Evolutionary conservation across 768 basidiomycete genomes (phyloP).

Genomic region (Hericium rajendrae): DNA sequence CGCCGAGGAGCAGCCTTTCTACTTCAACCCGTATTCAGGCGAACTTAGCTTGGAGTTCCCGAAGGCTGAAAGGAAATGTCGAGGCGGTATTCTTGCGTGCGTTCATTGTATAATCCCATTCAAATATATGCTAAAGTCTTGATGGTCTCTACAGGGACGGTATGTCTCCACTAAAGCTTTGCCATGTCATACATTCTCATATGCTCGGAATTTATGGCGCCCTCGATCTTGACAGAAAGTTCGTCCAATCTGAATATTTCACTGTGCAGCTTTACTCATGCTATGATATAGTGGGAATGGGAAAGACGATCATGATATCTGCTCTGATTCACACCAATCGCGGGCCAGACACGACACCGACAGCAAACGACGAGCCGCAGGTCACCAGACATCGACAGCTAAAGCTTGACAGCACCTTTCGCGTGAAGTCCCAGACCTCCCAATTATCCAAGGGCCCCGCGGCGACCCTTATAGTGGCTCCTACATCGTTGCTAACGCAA

Average conservation of each 20-base stretch:
- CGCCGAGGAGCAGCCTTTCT: slow-evolving; percentile 68
- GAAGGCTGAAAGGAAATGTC: slow-evolving; percentile 61
- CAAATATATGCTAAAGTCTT: no score
- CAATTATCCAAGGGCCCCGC: slow-evolving; percentile 26
- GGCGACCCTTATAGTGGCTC: slow-evolving; percentile 86
- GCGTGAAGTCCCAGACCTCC: slow-evolving; percentile 26
- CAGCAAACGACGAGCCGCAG: slow-evolving; percentile 18
- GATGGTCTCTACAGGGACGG: slow-evolving; percentile 22
- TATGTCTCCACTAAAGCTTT: slow-evolving; percentile 9
- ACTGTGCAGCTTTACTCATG: no score
- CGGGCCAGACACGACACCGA: slow-evolving; percentile 31
- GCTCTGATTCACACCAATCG: slow-evolving; percentile 78
- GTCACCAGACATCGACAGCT: slow-evolving; percentile 43
- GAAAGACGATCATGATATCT: slow-evolving; percentile 90
- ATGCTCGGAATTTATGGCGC: neutral
- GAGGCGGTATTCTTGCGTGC: slow-evolving; percentile 87
- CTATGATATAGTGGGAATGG: slow-evolving; percentile 75
- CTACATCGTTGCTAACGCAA: slow-evolving; percentile 83
- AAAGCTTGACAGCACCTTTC: slow-evolving; percentile 56
- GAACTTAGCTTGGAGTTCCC: slow-evolving; percentile 85
- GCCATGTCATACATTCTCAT: neutral
- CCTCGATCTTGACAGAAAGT: neutral
- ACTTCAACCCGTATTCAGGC: slow-evolving; percentile 87
- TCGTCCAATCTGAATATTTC: neutral
- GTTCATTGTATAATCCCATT: slow-evolving; percentile 15